These are phyloP conservation scores for Adenanthera pavonina DNA, from an alignment of 306 rosid species.

Conservation along the genomic window DNA sequence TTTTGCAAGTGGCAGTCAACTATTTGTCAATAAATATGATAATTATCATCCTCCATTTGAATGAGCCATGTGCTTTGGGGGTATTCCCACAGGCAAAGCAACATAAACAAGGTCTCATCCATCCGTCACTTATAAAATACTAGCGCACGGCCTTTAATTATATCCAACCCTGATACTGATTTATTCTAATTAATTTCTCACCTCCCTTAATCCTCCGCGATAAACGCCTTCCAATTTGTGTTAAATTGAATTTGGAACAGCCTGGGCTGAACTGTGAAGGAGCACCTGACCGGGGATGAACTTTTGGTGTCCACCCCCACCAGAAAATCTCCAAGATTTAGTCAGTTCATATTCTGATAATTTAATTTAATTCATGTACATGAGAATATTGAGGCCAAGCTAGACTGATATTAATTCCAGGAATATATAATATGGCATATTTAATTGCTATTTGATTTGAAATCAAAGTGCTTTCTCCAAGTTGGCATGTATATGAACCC, in stretches of 20 bases:
- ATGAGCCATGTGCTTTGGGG: neutral
- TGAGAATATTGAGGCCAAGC: too few species aligned
- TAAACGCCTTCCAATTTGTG: neutral
- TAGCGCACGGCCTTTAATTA: too few species aligned
- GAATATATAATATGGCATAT: neutral
- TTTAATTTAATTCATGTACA: too few species aligned
- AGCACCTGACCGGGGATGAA: neutral
- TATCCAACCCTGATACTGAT: too few species aligned
- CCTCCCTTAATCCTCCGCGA: too few species aligned
- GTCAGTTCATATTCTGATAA: too few species aligned
- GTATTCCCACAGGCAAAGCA: neutral
- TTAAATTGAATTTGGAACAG: neutral
- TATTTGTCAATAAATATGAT: neutral
- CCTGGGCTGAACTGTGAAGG: neutral
- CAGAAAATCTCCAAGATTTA: neutral
- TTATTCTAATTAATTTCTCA: too few species aligned
- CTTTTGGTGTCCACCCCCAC: neutral
- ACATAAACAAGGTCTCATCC: neutral
- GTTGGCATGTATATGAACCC: too few species aligned
- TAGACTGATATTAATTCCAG: too few species aligned
- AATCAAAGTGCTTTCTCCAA: neutral
- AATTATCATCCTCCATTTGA: neutral
- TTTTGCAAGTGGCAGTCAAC: neutral
- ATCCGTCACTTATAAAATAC: neutral
- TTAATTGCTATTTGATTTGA: too few species aligned